Base-by-base conservation (phyloP, 2,329 filamentous ascomycete genomes). In the Ilyonectria sp. region DNA sequence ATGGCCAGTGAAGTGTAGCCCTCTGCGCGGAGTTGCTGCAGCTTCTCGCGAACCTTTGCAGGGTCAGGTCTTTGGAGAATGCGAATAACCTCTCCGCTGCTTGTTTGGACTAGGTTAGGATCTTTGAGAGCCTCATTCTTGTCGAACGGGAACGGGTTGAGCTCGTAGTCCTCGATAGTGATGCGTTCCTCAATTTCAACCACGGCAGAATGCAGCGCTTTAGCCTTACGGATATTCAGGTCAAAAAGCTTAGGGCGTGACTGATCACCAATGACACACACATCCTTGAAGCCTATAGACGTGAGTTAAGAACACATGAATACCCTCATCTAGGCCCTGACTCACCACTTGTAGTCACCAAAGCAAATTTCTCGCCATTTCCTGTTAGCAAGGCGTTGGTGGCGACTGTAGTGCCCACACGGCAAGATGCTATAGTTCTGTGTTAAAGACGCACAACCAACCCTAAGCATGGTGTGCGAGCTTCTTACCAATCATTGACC, bases 1-100 rank as follows among this genome's bases (percentile, higher is more conserved):
- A 97, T 92, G 8, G 94, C 94, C 69, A 97, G 90, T 74, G 93
- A 95, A 70, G 86, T 86, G 74, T 95, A 90, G 1, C 91, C 91
- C 60, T 92, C 87, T 9, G 89, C 86, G 56, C 87, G 90, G 0
- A 93, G 82, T 1, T 82, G 79, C 69, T 90, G 83, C n/a, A 93
- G 78, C 71, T 91, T 86, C n/a, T 81, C 74, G 63, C 83, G 78
- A 63, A 90, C 87, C 29, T 81, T 78, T 1, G 81, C 79, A 49
- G 85, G 81, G 46, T 87, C 82, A 0, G 90, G 87, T 55, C 85
- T 79, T 71, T 86, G 82, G 26, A 93, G 75, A 65, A 93, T 87
- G 44, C 91, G 84, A 15, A 93, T 86, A 1, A 90, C 86, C 75
- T 93, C 91, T 1, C 91, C 91, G 8, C 89, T 91, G 9, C 91